Evolutionary conservation across 352 stramenopile genomes (phyloP).

Genomic region (Blastocystis sp.): DNA sequence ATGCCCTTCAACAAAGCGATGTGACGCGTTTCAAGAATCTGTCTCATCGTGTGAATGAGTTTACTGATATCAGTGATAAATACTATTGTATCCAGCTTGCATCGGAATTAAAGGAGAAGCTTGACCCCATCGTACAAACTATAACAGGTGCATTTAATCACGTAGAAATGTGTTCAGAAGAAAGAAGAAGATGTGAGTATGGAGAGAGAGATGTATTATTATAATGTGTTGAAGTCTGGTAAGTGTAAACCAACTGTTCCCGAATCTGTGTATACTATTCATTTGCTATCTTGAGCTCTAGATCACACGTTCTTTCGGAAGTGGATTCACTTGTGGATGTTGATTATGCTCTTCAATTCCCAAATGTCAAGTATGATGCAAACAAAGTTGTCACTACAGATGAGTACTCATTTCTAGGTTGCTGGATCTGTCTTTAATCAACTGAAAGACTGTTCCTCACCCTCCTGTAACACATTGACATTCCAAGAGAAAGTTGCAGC

Average conservation of each 20-base stretch:
- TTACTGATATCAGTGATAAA: background rate
- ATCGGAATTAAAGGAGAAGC: background rate
- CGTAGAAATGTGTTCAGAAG: background rate
- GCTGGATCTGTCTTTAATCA: background rate
- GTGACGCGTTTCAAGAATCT: slow-evolving; percentile 14
- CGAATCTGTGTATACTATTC: background rate
- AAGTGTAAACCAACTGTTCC: slow-evolving; percentile 21
- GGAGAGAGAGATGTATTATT: background rate
- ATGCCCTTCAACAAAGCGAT: slow-evolving; percentile 12
- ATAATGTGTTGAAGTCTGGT: background rate
- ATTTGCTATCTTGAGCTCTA: background rate
- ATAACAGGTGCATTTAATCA: background rate
- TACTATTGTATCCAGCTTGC: slow-evolving; percentile 31
- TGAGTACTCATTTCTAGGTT: background rate
- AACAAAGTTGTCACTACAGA: background rate
- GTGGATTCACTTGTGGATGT: slow-evolving; percentile 13
- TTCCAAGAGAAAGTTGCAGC: background rate
- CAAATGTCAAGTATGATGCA: background rate
- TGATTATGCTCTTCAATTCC: slow-evolving; percentile 24
- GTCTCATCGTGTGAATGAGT: background rate
- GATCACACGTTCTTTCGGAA: background rate
- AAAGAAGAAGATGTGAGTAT: background rate
- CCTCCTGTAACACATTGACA: background rate
- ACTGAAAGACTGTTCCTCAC: background rate
- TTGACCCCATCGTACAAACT: background rate